phyloP scores from a whole-genome alignment of 176 grass and related monocot species.

The Musa acuminata region DNA sequence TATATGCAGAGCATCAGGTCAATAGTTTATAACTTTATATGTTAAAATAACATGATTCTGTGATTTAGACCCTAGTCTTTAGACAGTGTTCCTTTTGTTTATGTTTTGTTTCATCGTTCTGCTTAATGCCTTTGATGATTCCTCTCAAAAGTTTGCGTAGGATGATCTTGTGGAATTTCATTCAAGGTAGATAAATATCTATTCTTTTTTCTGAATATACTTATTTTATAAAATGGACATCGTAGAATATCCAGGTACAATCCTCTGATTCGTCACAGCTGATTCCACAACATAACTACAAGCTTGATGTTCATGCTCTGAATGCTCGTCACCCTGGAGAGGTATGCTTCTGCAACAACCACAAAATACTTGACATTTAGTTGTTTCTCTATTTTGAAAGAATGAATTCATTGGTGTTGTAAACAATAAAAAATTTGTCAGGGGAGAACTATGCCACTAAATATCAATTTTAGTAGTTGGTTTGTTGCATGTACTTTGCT shows the following conservation, averaged over 20 bases:
- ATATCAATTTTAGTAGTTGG: not conserved
- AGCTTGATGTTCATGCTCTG: slow-evolving; percentile 75
- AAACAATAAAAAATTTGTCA: not conserved
- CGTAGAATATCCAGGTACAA: slow-evolving; percentile 67
- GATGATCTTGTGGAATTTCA: not conserved
- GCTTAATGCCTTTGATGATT: not conserved
- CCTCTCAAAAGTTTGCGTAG: not conserved
- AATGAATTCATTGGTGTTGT: not conserved
- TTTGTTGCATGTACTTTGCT: not conserved
- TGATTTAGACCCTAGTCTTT: no score
- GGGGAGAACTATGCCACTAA: not conserved
- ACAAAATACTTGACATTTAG: not conserved
- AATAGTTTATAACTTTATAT: not conserved
- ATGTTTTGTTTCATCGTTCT: not conserved
- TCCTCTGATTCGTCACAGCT: slow-evolving; percentile 56
- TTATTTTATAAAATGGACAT: slow-evolving; percentile 21
- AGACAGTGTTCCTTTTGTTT: not conserved
- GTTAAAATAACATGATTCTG: not conserved
- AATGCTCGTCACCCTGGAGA: slow-evolving; percentile 81
- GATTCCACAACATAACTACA: slow-evolving; percentile 94
- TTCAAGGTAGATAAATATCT: no score
- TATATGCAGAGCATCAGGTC: no score
- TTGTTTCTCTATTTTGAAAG: not conserved
- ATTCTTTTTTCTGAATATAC: no score
- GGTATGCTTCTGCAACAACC: slow-evolving; percentile 31